phyloP scores from a whole-genome alignment of 2,329 filamentous ascomycete species.

The Sporothrix luriei region DNA sequence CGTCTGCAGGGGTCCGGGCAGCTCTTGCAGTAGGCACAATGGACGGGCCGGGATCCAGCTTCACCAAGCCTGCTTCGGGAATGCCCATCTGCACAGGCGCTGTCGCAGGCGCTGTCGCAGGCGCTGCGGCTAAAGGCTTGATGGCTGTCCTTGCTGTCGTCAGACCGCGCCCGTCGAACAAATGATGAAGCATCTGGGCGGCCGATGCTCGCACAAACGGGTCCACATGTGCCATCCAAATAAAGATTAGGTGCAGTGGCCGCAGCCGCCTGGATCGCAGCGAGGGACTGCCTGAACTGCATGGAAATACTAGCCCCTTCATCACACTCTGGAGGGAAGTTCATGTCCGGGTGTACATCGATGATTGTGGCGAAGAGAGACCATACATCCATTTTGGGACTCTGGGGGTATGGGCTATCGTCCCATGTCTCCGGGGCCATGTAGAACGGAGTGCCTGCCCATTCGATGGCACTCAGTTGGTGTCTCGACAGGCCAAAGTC shows the following conservation, averaged over 20 bases:
- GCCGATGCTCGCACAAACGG: background rate
- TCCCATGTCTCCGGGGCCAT: background rate
- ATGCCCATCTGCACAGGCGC: too few relatives aligned
- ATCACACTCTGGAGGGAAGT: background rate
- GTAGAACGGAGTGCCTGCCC: background rate
- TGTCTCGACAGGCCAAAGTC: background rate
- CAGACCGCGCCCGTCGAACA: background rate
- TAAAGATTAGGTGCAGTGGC: background rate
- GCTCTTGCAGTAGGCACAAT: too few relatives aligned
- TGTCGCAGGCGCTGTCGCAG: too few relatives aligned
- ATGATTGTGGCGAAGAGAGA: constrained; percentile 15
- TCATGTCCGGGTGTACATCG: background rate
- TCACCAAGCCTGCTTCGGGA: too few relatives aligned
- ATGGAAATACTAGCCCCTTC: background rate
- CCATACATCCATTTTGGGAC: constrained; percentile 17
- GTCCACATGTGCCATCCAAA: background rate
- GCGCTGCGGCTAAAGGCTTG: too few relatives aligned
- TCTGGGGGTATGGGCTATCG: background rate
- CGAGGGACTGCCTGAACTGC: background rate
- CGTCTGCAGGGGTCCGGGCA: too few relatives aligned
- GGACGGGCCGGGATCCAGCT: too few relatives aligned
- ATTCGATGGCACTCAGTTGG: too few relatives aligned
- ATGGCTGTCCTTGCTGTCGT: background rate
- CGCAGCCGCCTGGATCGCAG: background rate
- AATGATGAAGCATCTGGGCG: background rate